Percentiles rank a stretch among this genome's conserved stretches.
Conservation (phyloP, 2,329 filamentous ascomycete genomes). For the Colletotrichum sp. region DNA sequence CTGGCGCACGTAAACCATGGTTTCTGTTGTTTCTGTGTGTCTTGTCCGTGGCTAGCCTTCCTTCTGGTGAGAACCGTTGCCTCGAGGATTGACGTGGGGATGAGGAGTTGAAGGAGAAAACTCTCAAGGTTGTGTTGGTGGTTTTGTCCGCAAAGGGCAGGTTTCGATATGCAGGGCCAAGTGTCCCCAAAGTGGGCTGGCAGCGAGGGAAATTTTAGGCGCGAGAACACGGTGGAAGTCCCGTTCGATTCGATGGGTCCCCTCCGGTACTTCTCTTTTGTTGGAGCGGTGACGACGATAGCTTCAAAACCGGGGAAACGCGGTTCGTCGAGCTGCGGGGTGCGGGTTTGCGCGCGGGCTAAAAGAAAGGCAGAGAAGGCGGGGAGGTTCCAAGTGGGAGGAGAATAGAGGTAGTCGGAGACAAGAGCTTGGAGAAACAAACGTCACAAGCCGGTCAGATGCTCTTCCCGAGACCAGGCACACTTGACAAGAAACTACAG, state of each 20-base stretch:
- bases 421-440: neutral
- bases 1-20: slow-evolving; percentile 95
- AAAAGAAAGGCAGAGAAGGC: neutral
- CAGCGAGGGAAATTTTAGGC: neutral
- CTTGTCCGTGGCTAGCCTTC: neutral
- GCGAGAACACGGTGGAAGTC: slow-evolving; percentile 4
- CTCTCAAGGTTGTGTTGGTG: neutral
- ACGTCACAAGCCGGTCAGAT: neutral
- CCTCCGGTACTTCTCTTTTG: neutral
- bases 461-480: neutral
- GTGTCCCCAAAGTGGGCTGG: neutral
- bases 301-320: slow-evolving; percentile 7
- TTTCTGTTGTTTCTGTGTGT: slow-evolving; percentile 27
- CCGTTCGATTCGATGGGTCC: neutral
- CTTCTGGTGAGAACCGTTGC: neutral
- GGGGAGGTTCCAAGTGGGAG: neutral
- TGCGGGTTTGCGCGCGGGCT: neutral
- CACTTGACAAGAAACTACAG: neutral
- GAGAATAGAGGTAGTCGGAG: neutral
- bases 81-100: neutral
- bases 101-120: neutral
- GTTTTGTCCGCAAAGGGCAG: neutral
- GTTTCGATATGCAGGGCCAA: slow-evolving; percentile 5
- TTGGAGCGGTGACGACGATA: slow-evolving; percentile 19
- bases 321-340: neutral